Evolutionary conservation across 179 eudicot species (phyloP), one percentile per base, ranked within the genome.

Genomic region (Gypsophila paniculata): DNA sequence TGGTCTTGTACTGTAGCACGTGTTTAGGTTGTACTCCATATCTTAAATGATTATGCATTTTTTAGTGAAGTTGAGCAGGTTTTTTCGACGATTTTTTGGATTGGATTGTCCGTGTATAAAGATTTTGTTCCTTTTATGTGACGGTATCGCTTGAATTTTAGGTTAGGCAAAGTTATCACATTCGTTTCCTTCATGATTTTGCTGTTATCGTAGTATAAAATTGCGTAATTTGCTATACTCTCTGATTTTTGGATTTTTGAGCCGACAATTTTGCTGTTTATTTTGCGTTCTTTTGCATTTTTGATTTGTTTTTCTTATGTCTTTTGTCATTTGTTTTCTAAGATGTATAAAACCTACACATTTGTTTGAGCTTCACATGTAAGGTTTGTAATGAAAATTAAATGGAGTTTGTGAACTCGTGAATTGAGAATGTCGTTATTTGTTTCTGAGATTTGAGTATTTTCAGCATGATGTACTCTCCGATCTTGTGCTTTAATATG

Each of bases 81-180:
- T 29, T 29, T 29, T 29, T 29, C 34, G 34, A 29, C 34, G 39
- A 26, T 29, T 29, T 29, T 13, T 29, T 15, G 14, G 19, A 17
- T 44, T 2, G 19, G 15, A 61, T 10, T 32, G 34, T 18, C 21
- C 0, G 11, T 61, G 39, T 13, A 61, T 61, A 12, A 3, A 32
- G 21, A 11, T 32, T 61, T 9, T 11, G 8, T 62, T 62, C 48
- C 67, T 34, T 62, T 6, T 34, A 62, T 62, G 48, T 36, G 6
- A 60, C 6, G 64, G 26, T 36, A 32, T 42, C 42, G 64, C 22
- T 63, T n/a, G 52, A 65, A 15, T 73, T 65, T 63, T 29, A 39
- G 71, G 64, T 34, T 32, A 29, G 34, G 4, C 34, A 1, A 29
- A 29, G 34, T 29, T 29, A 4, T 29, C 2, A 4, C 34, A 29